Evolutionary conservation across 2,329 filamentous ascomycete genomes (phyloP).

Genomic region (Diplodia corticola): DNA sequence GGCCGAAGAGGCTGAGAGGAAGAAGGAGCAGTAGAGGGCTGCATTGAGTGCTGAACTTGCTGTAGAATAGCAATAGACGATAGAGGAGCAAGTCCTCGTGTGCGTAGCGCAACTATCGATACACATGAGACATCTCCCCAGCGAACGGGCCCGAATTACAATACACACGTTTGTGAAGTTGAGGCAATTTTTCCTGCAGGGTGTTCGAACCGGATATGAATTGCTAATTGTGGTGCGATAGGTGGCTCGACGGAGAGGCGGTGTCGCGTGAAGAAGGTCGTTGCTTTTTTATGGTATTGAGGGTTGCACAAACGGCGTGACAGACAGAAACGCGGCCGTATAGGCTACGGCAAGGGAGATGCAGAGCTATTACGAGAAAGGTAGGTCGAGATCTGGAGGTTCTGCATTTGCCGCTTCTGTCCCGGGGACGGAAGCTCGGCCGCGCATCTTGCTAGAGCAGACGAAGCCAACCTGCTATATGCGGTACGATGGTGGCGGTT

Average conservation of each 20-base stretch:
- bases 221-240: neutral
- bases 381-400: constrained; percentile 14
- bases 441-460: neutral
- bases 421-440: neutral
- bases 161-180: neutral
- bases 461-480: neutral
- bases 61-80: constrained; percentile 16
- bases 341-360: neutral
- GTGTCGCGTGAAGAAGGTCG: neutral
- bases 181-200: neutral
- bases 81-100: neutral
- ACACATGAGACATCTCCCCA: neutral
- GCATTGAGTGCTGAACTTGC: neutral
- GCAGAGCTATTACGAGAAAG: neutral
- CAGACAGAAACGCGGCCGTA: neutral
- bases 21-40: constrained; percentile 30
- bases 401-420: no score
- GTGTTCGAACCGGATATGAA: no score
- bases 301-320: neutral
- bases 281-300: neutral
- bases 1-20: constrained; percentile 41
- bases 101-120: neutral
- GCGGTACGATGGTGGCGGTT: neutral
- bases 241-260: neutral
- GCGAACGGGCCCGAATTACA: neutral